Base-by-base conservation (phyloP, 2,329 filamentous ascomycete genomes). In the Dothideomycetes sp. region DNA sequence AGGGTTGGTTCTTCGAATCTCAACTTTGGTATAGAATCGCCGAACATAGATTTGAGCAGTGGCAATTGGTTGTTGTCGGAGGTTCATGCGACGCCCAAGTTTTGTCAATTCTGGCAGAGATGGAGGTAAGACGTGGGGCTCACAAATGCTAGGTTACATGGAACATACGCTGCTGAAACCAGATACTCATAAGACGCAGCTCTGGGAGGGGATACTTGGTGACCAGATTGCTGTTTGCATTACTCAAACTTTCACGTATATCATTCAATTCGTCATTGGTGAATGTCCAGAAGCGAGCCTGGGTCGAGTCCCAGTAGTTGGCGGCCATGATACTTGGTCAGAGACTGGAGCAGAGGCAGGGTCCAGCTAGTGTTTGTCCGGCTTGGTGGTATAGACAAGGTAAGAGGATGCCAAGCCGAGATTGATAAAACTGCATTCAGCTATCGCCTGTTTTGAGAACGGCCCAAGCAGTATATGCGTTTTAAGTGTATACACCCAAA, bases 271-370 rank as follows among this genome's bases (percentile, higher is more conserved):
- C 78, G 46, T 86, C 79, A 54, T 85, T 82, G 34, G 84, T 81
- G 62, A 94, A 94, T 41, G 85, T 82, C 91, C 91, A 98, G 66
- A 84, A 77, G 50, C 79, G 81, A 51, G 81, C 77, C 64, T 98
- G 91, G 18, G 86, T 91, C 40, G 91, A 96, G 48, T 86, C 82
- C 88, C 88, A 98, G 66, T 89, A 98, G 63, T 89, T 95, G 57
- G 88, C 84, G 24, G 89, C 85, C 89, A 95, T 95, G 43, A 14
- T 44, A 12, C 7, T 27, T 12, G 22, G 22, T 12, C 7, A 27
- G 7, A 7, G 12, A 27, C 7, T 7, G 7, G 12, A 27, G 22
- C 22, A 27, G 22, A n/a, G n/a, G n/a, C n/a, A n/a, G n/a, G n/a
- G n/a, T n/a, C n/a, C n/a, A n/a, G n/a, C n/a, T n/a, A n/a, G n/a